Conservation (phyloP, 2,329 filamentous ascomycete species). For the Fusarium pininemorale region DNA sequence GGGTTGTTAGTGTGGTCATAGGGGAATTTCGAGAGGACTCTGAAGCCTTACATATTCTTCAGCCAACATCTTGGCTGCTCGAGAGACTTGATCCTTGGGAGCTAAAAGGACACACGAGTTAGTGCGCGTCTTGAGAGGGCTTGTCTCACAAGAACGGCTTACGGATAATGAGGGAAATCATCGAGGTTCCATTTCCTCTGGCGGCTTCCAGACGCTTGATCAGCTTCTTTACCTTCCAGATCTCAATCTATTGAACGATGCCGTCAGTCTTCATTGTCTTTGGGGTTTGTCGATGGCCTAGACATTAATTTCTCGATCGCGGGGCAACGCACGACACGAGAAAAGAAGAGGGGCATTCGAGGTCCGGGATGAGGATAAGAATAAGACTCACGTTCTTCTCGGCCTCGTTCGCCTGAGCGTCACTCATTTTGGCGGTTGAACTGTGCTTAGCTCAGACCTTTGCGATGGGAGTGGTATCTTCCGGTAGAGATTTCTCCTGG, state of each 20-base stretch:
- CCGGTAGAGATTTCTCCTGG: constrained; percentile 19
- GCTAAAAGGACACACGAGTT: constrained; percentile 60
- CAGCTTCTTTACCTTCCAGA: constrained; percentile 99
- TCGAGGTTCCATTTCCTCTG: constrained; percentile 97
- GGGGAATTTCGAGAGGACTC: not conserved
- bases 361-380: constrained; percentile 29
- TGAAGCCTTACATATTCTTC: constrained; percentile 88
- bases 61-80: constrained; percentile 98
- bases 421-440: constrained; percentile 75
- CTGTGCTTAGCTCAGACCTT: constrained; percentile 31
- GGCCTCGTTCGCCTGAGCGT: constrained; percentile 87
- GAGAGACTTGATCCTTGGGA: constrained; percentile 97
- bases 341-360: constrained; percentile 31
- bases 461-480: constrained; percentile 34
- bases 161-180: constrained; percentile 99
- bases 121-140: constrained; percentile 37
- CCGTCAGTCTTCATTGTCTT: constrained; percentile 31
- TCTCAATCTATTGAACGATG: constrained; percentile 65
- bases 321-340: constrained; percentile 42
- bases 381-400: constrained; percentile 84
- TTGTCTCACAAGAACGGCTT: constrained; percentile 50
- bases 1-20: constrained; percentile 31
- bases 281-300: not conserved
- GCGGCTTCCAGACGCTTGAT: constrained; percentile 98
- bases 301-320: constrained; percentile 37